Evolutionary conservation across 495 filamentous ascomycete species (phyloP).

Genomic region (Aspergillus heteromorphus): DNA sequence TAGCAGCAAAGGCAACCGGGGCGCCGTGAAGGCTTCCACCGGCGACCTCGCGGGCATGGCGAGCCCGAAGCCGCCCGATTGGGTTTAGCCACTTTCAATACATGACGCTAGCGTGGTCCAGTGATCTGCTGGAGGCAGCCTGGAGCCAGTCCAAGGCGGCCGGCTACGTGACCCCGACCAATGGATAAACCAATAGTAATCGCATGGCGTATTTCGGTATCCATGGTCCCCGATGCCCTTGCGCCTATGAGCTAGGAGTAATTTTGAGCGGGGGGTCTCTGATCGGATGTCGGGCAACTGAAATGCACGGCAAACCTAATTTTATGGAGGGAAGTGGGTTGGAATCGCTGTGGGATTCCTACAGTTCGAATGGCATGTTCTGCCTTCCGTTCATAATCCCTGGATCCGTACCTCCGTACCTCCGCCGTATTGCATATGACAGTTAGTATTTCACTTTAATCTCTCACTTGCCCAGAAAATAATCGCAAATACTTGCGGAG

Average conservation of each 20-base stretch:
- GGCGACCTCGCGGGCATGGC: not conserved
- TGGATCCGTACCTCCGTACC: no score
- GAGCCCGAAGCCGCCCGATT: not conserved
- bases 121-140: slow-evolving; percentile 8
- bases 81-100: not conserved
- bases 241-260: not conserved
- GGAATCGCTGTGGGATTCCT: not conserved
- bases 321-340: not conserved
- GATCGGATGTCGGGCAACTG: not conserved
- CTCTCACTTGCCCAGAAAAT: not conserved
- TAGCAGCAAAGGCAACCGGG: no score
- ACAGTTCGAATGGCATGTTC: not conserved
- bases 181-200: slow-evolving; percentile 7
- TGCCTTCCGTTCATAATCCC: not conserved
- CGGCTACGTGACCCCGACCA: slow-evolving; percentile 17
- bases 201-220: slow-evolving; percentile 6
- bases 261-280: not conserved
- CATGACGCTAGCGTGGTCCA: not conserved
- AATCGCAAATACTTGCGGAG: not conserved
- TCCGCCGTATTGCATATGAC: no score
- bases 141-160: slow-evolving; percentile 1
- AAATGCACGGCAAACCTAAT: not conserved
- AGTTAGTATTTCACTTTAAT: no score
- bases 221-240: not conserved
- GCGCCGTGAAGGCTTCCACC: no score